phyloP scores from a whole-genome alignment of 352 stramenopile genomes.

The Phytophthora pluvialis region DNA sequence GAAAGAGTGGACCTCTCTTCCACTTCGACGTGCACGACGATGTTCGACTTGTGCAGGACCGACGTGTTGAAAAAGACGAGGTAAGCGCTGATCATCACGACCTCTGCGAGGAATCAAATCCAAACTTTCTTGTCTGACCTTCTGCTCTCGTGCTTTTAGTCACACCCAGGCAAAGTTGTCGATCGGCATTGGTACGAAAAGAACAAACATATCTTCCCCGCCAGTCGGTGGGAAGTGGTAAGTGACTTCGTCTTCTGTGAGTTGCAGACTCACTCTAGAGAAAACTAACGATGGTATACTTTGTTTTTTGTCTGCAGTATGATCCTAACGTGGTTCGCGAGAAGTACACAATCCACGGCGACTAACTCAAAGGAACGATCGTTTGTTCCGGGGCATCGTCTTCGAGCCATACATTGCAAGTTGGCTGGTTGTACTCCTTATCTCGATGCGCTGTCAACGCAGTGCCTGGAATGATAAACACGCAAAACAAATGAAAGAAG shows the following conservation, averaged over 20 bases:
- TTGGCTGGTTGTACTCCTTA: background rate
- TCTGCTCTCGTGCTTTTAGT: conserved; percentile 44
- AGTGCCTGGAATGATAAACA: background rate
- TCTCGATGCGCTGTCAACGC: background rate
- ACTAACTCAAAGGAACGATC: conserved; percentile 35
- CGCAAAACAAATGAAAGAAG: conserved; percentile 15
- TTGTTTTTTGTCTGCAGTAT: conserved; percentile 51
- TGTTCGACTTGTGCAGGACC: conserved; percentile 92
- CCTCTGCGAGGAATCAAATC: background rate
- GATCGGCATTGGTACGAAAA: conserved; percentile 98
- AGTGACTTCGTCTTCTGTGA: conserved; percentile 14
- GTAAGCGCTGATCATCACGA: conserved; percentile 27
- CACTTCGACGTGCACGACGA: conserved; percentile 98
- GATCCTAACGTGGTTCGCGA: conserved; percentile 78
- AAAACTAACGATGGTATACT: conserved; percentile 4
- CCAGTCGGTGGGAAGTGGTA: conserved; percentile 97
- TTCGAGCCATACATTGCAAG: background rate
- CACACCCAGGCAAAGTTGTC: conserved; percentile 97
- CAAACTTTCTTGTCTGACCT: conserved; percentile 7
- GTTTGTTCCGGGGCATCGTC: too few relatives aligned
- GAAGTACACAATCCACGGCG: conserved; percentile 85
- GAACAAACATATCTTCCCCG: conserved; percentile 99
- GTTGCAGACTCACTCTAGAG: background rate
- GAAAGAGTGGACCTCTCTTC: conserved; percentile 97
- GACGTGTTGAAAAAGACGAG: conserved; percentile 97